Base-by-base conservation (phyloP, 2,329 filamentous ascomycete genomes). In the Lecanicillium sp. region DNA sequence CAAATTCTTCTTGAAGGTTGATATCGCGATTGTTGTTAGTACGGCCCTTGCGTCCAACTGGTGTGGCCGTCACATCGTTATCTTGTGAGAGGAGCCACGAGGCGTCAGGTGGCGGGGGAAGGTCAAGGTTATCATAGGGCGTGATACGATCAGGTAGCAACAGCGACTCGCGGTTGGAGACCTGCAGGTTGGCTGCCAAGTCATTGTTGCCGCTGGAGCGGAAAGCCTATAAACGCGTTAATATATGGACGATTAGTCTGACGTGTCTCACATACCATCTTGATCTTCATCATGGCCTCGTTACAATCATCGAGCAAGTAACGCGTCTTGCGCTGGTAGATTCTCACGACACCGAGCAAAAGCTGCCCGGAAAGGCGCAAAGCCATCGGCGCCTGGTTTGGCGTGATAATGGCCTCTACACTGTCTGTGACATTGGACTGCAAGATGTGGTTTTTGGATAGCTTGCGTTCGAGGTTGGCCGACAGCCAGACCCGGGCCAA, bases 261-360 rank as follows among this genome's bases (percentile, higher is more conserved):
- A 4, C 5, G 26, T 12, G 15, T 7, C 27, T 26, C 21, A 57
- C 75, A 33, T 70, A 96, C 91, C 90, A 97, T 94, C 65, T 97
- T 96, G 60, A 98, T 96, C 72, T 96, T 97, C 76, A 95, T 84
- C 56, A 98, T 74, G 32, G 91, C 91, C 69, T 98, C 93, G 61
- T 95, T 96, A 70, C 93, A 98, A 64, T 98, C 93, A 62, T 98
- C 93, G 40, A 97, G 75, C 43, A 98, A 74, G 67, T 98, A 98
- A 60, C 90, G 86, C 62, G 93, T 91, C 71, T 98, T 98, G 62
- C 93, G 81, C 68, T 90, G 94, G 69, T 98, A 98, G 62, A 98
- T 98, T 63, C 91, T 83, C 58, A 96, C 93, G 21, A 98, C 93
- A 71, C 93, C 93, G 48, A 98, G 79, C 62, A 98, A 74, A 50